These are phyloP conservation scores for Pichia sp. DNA, from an alignment of 1,139 yeast genomes.

Conservation along the genomic window DNA sequence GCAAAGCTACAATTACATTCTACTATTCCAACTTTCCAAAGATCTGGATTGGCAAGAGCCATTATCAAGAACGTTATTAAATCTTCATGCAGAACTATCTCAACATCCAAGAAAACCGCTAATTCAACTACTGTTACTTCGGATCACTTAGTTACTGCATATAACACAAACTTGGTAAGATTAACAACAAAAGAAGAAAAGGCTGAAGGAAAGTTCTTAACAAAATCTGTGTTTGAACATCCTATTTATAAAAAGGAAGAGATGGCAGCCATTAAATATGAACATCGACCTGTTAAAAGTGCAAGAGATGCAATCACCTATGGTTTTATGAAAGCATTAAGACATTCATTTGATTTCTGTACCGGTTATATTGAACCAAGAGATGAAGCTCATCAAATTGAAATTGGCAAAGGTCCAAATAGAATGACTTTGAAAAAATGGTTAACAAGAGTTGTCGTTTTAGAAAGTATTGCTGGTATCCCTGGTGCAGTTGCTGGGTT, in stretches of 20 bases:
- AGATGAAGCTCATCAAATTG: slow-evolving; percentile 23
- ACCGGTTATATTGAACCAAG: slow-evolving; percentile 60
- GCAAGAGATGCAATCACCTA: slow-evolving; percentile 50
- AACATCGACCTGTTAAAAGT: slow-evolving; percentile 48
- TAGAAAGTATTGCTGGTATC: slow-evolving; percentile 72
- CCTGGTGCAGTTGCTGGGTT: slow-evolving; percentile 77
- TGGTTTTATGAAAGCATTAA: slow-evolving; percentile 38
- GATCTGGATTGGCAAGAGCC: neutral
- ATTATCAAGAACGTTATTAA: neutral
- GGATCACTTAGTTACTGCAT: neutral
- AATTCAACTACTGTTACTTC: neutral
- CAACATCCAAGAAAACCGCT: neutral
- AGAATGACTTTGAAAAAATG: slow-evolving; percentile 60
- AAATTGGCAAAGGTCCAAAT: slow-evolving; percentile 24
- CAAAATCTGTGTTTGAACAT: slow-evolving; percentile 47
- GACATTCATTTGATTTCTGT: slow-evolving; percentile 50
- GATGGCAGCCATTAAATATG: slow-evolving; percentile 41
- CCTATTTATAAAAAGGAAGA: slow-evolving; percentile 43
- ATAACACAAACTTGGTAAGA: slow-evolving; percentile 6
- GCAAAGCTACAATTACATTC: neutral
- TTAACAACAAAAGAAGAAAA: slow-evolving; percentile 6
- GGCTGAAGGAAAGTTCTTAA: slow-evolving; percentile 17
- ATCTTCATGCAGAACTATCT: neutral
- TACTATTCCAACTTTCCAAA: neutral
- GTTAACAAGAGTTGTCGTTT: slow-evolving; percentile 61